Evolutionary conservation across 176 grass and related monocot genomes (phyloP).

Genomic region (Avena sativa): DNA sequence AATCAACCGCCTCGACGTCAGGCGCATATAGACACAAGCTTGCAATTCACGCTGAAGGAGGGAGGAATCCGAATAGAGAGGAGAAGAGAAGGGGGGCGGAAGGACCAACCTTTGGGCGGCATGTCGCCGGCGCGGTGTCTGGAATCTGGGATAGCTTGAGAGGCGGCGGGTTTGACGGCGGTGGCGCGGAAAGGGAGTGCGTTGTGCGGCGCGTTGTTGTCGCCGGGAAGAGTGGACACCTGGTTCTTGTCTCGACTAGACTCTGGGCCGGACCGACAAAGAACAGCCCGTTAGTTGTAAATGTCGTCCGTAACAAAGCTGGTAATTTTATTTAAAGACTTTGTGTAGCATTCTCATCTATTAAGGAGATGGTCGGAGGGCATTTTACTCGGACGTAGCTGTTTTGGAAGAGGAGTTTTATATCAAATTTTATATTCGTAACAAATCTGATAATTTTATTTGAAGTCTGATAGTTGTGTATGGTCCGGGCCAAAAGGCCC

Average conservation of each 20-base stretch:
- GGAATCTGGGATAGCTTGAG: not conserved
- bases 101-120: conserved; percentile 50
- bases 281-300: not conserved
- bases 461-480: no score
- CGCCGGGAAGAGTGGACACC: conserved; percentile 11
- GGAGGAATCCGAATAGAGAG: not conserved
- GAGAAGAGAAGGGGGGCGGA: not conserved
- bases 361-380: no score
- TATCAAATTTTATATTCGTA: no score
- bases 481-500: no score
- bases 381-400: no score
- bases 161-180: conserved; percentile 26
- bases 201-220: conserved; percentile 15
- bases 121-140: conserved; percentile 44
- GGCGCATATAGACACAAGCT: not conserved
- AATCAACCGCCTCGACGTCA: conserved; percentile 10
- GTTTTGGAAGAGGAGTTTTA: no score
- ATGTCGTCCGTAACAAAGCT: not conserved
- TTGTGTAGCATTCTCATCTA: no score
- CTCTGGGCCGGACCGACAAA: not conserved
- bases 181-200: conserved; percentile 1
- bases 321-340: no score
- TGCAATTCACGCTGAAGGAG: not conserved
- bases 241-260: conserved; percentile 17
- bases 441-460: no score